These are phyloP conservation scores for Musa itinerans DNA, from an alignment of 176 grass and related monocot species.

Conservation along the genomic window DNA sequence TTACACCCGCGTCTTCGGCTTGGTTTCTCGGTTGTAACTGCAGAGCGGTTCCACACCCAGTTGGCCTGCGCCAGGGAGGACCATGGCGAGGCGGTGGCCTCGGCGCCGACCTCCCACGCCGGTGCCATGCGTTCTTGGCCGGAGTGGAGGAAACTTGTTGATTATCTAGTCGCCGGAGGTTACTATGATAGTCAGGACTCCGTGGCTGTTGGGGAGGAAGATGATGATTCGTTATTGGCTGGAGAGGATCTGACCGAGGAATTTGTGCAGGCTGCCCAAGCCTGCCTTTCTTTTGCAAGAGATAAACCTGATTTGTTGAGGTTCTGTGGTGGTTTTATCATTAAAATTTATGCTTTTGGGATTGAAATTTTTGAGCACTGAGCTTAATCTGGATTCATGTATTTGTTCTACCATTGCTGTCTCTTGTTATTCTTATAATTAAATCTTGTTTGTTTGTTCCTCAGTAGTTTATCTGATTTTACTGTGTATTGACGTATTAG, in stretches of 20 bases:
- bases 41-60: slow-evolving; percentile 19
- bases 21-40: neutral
- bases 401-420: neutral
- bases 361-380: neutral
- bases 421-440: neutral
- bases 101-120: neutral
- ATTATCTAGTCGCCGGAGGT: slow-evolving; percentile 35
- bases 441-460: slow-evolving; percentile 7
- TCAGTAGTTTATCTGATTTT: neutral
- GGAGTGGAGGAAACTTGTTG: slow-evolving; percentile 65
- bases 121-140: slow-evolving; percentile 21
- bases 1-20: neutral
- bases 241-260: slow-evolving; percentile 29
- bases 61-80: slow-evolving; percentile 15
- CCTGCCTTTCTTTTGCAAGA: slow-evolving; percentile 61
- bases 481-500: slow-evolving; percentile 20
- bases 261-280: slow-evolving; percentile 31
- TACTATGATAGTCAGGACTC: slow-evolving; percentile 26
- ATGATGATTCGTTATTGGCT: slow-evolving; percentile 13
- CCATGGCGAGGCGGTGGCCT: slow-evolving; percentile 3
- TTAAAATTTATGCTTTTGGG: neutral
- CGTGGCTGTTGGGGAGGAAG: neutral
- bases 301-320: slow-evolving; percentile 60
- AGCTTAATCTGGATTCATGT: neutral
- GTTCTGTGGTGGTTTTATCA: slow-evolving; percentile 21